Base-by-base conservation (phyloP, 2,329 filamentous ascomycete genomes). In the Aspergillus sp. region DNA sequence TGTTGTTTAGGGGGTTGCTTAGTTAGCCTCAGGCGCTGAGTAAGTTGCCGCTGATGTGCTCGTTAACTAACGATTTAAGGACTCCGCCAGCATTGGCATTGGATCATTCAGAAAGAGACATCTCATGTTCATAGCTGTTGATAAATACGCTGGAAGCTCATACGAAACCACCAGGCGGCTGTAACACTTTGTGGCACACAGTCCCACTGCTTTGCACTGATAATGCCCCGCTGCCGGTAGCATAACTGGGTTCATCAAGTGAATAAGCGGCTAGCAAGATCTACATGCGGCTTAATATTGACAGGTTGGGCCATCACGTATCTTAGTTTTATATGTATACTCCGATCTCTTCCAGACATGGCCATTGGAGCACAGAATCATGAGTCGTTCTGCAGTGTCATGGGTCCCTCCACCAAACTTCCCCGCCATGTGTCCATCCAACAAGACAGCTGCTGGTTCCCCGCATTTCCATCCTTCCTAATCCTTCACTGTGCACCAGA, bases 1-100 rank as follows among this genome's bases (percentile, higher is more conserved):
- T 17, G 51, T 51, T 12, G 47, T 44, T 22, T 40, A 44, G 56
- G 15, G 50, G 27, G 50, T 37, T 24, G 51, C 46, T 55, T 44
- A 17, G 34, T 37, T 51, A 46, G 49, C 37, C 27, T 53, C 27
- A 30, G 40, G 33, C 46, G 51, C 51, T 58, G 51, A 54, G 56
- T 58, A 54, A 54, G 56, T 52, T 27, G 41, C 22, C 46, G 27
- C 27, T 41, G 13, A 20, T 27, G 24, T 20, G 20, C 20, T 20
- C 19, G 19, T 20, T 20, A 20, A 20, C 39, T n/a, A 40, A 19
- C n/a, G 40, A 24, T 45, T 45, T 27, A 53, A 33, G 42, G 44
- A 46, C 49, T 58, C 39, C 24, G 8, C 8, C 8, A 45, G 50
- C 50, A 50, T 48, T 42, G 12, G 20, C 20, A 50, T 50, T 30